Evolutionary conservation across 2,329 filamentous ascomycete genomes (phyloP), one percentile per base, ranked within the genome.

Genomic region (Teratosphaeria pseudoeucalypti): DNA sequence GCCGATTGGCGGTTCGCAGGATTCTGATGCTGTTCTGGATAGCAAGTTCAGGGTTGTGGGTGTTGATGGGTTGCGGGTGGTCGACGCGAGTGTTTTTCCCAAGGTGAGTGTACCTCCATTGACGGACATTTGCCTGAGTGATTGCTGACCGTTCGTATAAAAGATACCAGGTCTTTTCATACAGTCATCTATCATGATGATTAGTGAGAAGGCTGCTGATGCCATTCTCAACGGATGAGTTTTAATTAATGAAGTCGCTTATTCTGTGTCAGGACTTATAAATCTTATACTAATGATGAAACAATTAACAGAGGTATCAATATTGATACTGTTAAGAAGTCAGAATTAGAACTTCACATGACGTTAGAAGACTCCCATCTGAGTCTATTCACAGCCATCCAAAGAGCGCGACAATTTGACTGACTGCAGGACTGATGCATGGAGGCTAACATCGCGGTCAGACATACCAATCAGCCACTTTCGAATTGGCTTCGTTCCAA

Each of bases 191-290:
- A 78, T 79, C 0, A 83, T 82, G 62, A 82, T 85, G 70, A 74
- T 82, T 6, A 77, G 76, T 1, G 83, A 86, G 73, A 86, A 86
- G 74, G 84, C 84, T 0, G 79, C 81, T 1, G 81, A 84, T 68
- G 78, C 77, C 6, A 85, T 85, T 52, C 34, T 54, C 10, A 23
- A 49, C 11, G 43, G n/a, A 43, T 43, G 37, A 43, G 37, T 14
- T 43, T 43, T 14, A 14, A n/a, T 14, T 1, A 43, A 2, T 12
- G 16, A 43, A 14, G 6, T 16, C 16, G 37, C 16, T 43, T 43
- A 12, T n/a, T 6, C 6, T 14, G 11, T 14, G 16, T 43, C 37
- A 43, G 12, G 9, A 43, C 37, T 14, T 32, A 7, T 5, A 6
- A 5, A 32, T 32, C 2, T 32, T 7, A 32, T 23, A 23, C 23